These are phyloP conservation scores for Bruguiera parviflora DNA, from an alignment of 345 rosid genomes.

Conservation along the genomic window DNA sequence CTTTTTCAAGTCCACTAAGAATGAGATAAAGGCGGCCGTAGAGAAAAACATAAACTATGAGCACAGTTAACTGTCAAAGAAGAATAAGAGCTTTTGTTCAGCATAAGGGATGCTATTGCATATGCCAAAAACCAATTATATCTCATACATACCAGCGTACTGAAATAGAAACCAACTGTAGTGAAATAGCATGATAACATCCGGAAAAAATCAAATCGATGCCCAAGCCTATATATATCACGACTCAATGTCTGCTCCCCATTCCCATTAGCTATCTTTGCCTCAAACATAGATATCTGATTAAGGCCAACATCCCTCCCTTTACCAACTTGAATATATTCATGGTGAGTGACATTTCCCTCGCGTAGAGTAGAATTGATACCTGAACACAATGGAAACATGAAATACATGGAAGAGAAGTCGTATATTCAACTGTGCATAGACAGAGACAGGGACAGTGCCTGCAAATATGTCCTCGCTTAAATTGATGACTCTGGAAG, in stretches of 20 bases:
- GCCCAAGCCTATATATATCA: conserved; percentile 96
- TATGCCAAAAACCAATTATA: conserved; percentile 8
- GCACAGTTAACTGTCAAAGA: conserved; percentile 76
- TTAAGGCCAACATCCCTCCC: conserved; percentile 99
- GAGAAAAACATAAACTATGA: conserved; percentile 91
- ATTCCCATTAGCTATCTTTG: conserved; percentile 95
- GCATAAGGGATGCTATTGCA: background rate
- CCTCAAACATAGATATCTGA: conserved; percentile 98
- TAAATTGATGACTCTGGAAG: conserved; percentile 90
- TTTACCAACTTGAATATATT: conserved; percentile 98
- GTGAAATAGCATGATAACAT: conserved; percentile 99
- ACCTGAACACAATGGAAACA: conserved; percentile 41
- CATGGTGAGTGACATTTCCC: conserved; percentile 99
- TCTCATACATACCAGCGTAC: conserved; percentile 63
- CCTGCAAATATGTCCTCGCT: conserved; percentile 99
- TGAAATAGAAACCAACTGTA: conserved; percentile 96
- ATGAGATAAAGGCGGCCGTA: conserved; percentile 99
- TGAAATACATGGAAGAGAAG: conserved; percentile 1
- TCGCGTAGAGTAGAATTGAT: conserved; percentile 98
- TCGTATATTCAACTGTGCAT: background rate
- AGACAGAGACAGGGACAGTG: conserved; percentile 15
- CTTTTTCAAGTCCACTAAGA: conserved; percentile 90
- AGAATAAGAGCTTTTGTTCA: conserved; percentile 19
- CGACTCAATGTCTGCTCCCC: conserved; percentile 98
- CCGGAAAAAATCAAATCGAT: conserved; percentile 96